Percentiles rank a stretch among this genome's conserved stretches.
phyloP scores from a whole-genome alignment of 768 basidiomycete species.

The Phylloporus sp. region DNA sequence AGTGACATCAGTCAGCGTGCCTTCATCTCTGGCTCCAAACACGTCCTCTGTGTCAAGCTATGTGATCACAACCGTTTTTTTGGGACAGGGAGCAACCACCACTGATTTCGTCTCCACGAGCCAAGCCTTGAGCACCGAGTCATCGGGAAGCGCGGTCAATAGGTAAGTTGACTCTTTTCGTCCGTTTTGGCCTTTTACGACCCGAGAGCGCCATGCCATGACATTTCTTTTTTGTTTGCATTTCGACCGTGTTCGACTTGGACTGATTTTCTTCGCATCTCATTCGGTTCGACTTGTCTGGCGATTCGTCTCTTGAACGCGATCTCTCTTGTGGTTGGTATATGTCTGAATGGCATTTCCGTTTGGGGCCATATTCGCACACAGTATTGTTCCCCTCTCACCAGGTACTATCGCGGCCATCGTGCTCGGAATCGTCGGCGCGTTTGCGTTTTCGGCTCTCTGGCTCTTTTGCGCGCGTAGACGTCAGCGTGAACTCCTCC shows the following conservation, averaged over 20 bases:
- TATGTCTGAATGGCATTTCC: conserved; percentile 1
- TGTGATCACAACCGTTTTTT: conserved; percentile 16
- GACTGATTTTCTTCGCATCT: conserved; percentile 19
- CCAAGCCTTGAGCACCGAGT: conserved; percentile 21
- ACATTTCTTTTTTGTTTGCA: conserved; percentile 2
- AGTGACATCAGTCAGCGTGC: not conserved
- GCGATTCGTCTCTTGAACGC: conserved; percentile 4
- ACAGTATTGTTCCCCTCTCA: conserved; percentile 13
- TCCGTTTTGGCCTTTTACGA: not conserved
- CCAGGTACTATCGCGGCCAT: conserved; percentile 24
- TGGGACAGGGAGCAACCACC: conserved; percentile 9
- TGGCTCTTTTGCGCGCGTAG: conserved; percentile 32
- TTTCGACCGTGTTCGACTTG: conserved; percentile 11
- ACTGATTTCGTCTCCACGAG: conserved; percentile 21
- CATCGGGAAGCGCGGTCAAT: not conserved
- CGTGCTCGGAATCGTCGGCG: conserved; percentile 24
- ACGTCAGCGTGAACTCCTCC: conserved; percentile 23
- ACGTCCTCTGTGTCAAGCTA: conserved; percentile 16
- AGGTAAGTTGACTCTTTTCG: conserved; percentile 16
- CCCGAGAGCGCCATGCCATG: conserved; percentile 12
- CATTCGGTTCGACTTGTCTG: conserved; percentile 10
- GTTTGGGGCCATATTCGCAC: not conserved
- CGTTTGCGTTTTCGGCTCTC: conserved; percentile 22
- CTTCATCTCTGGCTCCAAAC: not conserved
- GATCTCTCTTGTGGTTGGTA: conserved; percentile 3